Percentiles rank a stretch among this genome's conserved stretches.
These are phyloP conservation scores for Rubus parviflorus DNA, from an alignment of 306 rosid genomes.

Conservation along the genomic window DNA sequence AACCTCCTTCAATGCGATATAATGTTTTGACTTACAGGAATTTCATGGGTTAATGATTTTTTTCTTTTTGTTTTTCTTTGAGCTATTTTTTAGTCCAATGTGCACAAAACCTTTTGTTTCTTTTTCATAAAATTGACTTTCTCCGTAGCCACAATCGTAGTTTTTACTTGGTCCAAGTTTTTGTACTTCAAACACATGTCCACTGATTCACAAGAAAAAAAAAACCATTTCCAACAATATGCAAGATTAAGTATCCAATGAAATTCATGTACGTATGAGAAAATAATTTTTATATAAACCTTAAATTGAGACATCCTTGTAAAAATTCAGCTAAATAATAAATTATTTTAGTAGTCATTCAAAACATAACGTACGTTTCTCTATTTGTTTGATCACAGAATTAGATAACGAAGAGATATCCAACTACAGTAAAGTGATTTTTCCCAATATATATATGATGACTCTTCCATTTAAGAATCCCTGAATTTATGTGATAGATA, in stretches of 20 bases:
- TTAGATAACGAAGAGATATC: too few relatives aligned
- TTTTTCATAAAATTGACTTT: conserved; percentile 5
- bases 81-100: not conserved
- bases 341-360: too few relatives aligned
- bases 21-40: conserved; percentile 33
- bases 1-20: conserved; percentile 30
- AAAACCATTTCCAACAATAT: not conserved
- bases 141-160: not conserved
- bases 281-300: too few relatives aligned
- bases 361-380: too few relatives aligned
- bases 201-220: not conserved
- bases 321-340: too few relatives aligned
- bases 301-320: too few relatives aligned
- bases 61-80: not conserved
- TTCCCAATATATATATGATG: too few relatives aligned
- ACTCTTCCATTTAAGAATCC: too few relatives aligned
- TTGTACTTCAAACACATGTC: not conserved
- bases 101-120: not conserved
- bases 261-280: not conserved
- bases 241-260: not conserved
- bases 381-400: too few relatives aligned
- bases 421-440: too few relatives aligned
- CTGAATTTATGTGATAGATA: too few relatives aligned
- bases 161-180: conserved; percentile 2
- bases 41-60: conserved; percentile 6